A percentile compares a stretch with the other conserved stretches of the same genome.
These are phyloP conservation scores for Coniosporium tulheliwenetii DNA, from an alignment of 2,329 filamentous ascomycete species.

Conservation along the genomic window DNA sequence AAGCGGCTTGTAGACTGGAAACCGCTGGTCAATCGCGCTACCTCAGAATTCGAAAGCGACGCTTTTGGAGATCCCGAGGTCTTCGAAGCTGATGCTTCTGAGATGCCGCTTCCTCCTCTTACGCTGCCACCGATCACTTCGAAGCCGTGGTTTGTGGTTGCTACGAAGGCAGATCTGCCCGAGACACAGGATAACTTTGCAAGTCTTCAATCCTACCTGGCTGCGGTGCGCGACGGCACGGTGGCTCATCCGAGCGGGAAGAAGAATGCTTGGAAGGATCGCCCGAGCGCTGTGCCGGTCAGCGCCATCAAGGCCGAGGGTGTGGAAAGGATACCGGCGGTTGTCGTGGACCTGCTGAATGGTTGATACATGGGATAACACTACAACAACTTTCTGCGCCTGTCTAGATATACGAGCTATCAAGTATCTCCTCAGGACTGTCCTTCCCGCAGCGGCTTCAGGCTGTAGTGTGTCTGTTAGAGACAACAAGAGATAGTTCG, in stretches of 20 bases:
- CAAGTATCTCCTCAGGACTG: no score
- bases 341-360: conserved; percentile 54
- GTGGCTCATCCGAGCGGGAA: conserved; percentile 57
- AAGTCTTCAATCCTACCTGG: conserved; percentile 54
- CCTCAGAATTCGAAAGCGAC: conserved; percentile 15
- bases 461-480: no score
- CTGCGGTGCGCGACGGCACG: conserved; percentile 43
- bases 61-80: conserved; percentile 4
- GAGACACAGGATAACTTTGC: conserved; percentile 65
- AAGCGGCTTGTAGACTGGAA: conserved; percentile 43
- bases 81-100: conserved; percentile 6
- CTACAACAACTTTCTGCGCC: no score
- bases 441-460: no score
- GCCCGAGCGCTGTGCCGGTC: conserved; percentile 57
- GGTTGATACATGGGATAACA: conserved; percentile 10
- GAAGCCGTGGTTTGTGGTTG: conserved; percentile 95
- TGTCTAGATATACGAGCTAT: no score
- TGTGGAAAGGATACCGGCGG: conserved; percentile 57
- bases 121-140: conserved; percentile 59
- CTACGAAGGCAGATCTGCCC: conserved; percentile 77
- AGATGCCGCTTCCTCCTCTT: conserved; percentile 19
- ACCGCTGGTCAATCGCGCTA: conserved; percentile 12
- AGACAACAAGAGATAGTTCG: no score
- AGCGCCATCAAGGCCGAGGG: conserved; percentile 83
- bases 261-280: conserved; percentile 44